Percentiles rank a stretch among this genome's conserved stretches.
Evolutionary conservation across 306 rosid species (phyloP).

Genomic region (Prunus dulcis): DNA sequence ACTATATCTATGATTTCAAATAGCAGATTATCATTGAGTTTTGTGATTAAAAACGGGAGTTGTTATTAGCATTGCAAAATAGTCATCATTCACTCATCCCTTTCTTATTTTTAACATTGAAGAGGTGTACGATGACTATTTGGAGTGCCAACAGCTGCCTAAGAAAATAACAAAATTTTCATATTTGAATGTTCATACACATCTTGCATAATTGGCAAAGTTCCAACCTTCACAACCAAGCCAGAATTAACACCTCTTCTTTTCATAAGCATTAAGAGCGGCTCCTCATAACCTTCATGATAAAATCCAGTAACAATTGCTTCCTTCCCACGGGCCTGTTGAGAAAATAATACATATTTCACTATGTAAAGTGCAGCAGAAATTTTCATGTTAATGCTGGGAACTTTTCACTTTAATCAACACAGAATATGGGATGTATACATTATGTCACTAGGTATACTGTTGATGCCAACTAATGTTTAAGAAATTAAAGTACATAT

Average conservation of each 20-base stretch:
- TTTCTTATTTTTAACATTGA: no score
- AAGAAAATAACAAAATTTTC: neutral
- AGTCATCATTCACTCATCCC: no score
- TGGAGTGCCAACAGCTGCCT: no score
- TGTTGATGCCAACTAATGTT: neutral
- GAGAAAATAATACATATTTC: conserved; percentile 9
- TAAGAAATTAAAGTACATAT: neutral
- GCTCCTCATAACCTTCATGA: conserved; percentile 89
- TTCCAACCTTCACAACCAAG: conserved; percentile 86
- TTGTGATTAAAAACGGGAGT: neutral
- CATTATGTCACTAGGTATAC: neutral
- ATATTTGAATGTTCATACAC: neutral
- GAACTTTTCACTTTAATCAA: neutral
- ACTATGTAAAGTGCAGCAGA: neutral
- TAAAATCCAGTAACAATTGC: conserved; percentile 91
- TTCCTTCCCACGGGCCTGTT: conserved; percentile 90
- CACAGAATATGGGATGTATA: neutral
- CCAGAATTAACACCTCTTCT: conserved; percentile 96
- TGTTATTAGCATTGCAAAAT: no score
- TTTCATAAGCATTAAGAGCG: conserved; percentile 93
- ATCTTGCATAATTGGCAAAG: conserved; percentile 17
- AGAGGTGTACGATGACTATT: no score
- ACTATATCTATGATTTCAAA: neutral
- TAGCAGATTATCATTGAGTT: neutral
- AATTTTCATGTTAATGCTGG: neutral